Conservation (phyloP, 805 yeast genomes). For the Komagataella pseudopastoris region DNA sequence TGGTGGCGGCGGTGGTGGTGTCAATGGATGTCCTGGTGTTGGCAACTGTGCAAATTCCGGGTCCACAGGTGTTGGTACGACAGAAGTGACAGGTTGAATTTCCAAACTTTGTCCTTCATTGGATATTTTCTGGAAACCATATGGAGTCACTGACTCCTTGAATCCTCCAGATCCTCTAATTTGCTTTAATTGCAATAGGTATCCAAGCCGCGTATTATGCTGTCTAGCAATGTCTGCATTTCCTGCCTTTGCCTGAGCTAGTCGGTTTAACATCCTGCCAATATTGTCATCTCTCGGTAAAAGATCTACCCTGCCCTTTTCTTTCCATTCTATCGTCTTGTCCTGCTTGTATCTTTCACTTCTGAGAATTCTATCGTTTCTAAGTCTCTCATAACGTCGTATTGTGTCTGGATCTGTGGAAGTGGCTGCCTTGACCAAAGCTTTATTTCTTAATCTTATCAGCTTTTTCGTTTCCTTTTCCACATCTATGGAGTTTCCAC, state of each 20-base stretch:
- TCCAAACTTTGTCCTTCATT: neutral
- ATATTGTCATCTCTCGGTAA: neutral
- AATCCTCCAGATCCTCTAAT: neutral
- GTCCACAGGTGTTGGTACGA: neutral
- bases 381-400: conserved; percentile 9
- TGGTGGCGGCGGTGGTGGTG: neutral
- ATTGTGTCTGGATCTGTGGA: conserved; percentile 7
- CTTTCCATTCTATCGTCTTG: neutral
- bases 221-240: neutral
- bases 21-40: neutral
- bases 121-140: neutral
- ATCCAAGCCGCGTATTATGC: neutral
- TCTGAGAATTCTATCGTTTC: conserved; percentile 9
- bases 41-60: neutral
- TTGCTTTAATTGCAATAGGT: neutral
- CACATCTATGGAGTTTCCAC: conserved; percentile 2
- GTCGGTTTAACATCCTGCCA: neutral
- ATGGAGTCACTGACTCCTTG: neutral
- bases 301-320: conserved; percentile 1
- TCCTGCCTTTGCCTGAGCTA: neutral
- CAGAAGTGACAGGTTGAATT: neutral
- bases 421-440: conserved; percentile 11
- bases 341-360: neutral
- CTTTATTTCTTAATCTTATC: conserved; percentile 8
- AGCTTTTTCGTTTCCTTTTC: conserved; percentile 9